These are phyloP conservation scores for Corchorus capsularis DNA, from an alignment of 345 rosid species.

Conservation along the genomic window DNA sequence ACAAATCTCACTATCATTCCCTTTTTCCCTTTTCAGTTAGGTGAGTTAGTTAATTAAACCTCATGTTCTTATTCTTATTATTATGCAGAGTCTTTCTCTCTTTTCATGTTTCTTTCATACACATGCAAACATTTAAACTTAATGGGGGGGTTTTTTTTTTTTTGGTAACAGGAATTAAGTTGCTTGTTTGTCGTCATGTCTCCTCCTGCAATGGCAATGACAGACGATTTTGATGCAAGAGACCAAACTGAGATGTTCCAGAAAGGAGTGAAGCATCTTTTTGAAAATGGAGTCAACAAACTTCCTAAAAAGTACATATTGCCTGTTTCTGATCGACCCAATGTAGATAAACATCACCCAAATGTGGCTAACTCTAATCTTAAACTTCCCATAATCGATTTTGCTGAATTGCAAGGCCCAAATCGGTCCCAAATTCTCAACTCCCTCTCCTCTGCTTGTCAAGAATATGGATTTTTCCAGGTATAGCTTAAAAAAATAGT, in stretches of 20 bases:
- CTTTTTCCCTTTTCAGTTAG: not conserved
- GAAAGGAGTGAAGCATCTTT: constrained; percentile 77
- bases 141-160: too few species aligned
- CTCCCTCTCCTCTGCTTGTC: constrained; percentile 63
- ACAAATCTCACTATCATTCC: not conserved
- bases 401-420: constrained; percentile 59
- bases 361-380: constrained; percentile 36
- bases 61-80: not conserved
- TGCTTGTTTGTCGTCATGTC: constrained; percentile 32
- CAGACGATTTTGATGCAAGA: constrained; percentile 29
- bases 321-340: constrained; percentile 65
- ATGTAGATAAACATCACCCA: not conserved
- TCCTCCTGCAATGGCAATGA: constrained; percentile 48
- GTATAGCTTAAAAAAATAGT: constrained; percentile 28
- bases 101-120: not conserved
- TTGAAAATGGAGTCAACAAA: constrained; percentile 51
- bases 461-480: constrained; percentile 81
- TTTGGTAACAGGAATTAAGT: too few species aligned
- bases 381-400: constrained; percentile 72
- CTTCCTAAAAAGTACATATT: constrained; percentile 68
- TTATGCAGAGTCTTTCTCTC: not conserved
- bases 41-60: not conserved
- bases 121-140: not conserved
- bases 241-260: constrained; percentile 38
- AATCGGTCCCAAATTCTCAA: constrained; percentile 50